A percentile compares a stretch with the other conserved stretches of the same genome.
Evolutionary conservation across 768 basidiomycete species (phyloP).

Genomic region (Termitomyces sp.): DNA sequence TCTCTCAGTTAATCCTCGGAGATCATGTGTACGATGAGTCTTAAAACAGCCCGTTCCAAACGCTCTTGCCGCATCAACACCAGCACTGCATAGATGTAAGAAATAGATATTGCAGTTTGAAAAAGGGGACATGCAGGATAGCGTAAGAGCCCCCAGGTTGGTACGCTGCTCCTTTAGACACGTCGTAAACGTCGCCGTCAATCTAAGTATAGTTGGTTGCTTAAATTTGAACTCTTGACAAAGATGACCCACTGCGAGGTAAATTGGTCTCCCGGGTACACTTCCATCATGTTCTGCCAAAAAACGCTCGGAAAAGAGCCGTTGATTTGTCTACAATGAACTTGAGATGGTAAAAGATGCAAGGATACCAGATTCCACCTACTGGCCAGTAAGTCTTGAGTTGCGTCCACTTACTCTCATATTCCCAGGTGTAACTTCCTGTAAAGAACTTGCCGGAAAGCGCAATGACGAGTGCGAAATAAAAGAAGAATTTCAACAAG

Average conservation of each 20-base stretch:
- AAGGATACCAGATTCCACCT: slow-evolving; percentile 19
- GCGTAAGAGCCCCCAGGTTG: slow-evolving; percentile 87
- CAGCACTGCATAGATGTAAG: slow-evolving; percentile 49
- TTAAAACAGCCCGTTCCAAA: slow-evolving; percentile 95
- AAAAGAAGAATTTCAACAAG: slow-evolving; percentile 68
- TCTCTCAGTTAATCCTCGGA: slow-evolving; percentile 71
- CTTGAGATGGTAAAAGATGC: not conserved
- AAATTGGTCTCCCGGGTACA: slow-evolving; percentile 65
- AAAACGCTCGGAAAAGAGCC: slow-evolving; percentile 71
- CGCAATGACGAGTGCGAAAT: slow-evolving; percentile 48
- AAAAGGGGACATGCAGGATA: slow-evolving; percentile 49
- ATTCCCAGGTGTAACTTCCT: slow-evolving; percentile 86
- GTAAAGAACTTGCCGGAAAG: slow-evolving; percentile 83
- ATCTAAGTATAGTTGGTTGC: slow-evolving; percentile 47
- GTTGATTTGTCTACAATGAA: slow-evolving; percentile 48
- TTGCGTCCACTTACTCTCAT: slow-evolving; percentile 60
- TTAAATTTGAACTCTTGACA: not conserved
- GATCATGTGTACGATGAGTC: slow-evolving; percentile 87
- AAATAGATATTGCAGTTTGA: slow-evolving; percentile 15
- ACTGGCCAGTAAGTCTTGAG: slow-evolving; percentile 68
- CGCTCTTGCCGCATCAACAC: slow-evolving; percentile 85
- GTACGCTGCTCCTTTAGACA: slow-evolving; percentile 76
- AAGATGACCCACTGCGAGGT: slow-evolving; percentile 66
- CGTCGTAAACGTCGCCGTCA: slow-evolving; percentile 92
- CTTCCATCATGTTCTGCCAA: slow-evolving; percentile 72